Evolutionary conservation across 768 basidiomycete genomes (phyloP).

Genomic region (Pleurotus cornucopiae): DNA sequence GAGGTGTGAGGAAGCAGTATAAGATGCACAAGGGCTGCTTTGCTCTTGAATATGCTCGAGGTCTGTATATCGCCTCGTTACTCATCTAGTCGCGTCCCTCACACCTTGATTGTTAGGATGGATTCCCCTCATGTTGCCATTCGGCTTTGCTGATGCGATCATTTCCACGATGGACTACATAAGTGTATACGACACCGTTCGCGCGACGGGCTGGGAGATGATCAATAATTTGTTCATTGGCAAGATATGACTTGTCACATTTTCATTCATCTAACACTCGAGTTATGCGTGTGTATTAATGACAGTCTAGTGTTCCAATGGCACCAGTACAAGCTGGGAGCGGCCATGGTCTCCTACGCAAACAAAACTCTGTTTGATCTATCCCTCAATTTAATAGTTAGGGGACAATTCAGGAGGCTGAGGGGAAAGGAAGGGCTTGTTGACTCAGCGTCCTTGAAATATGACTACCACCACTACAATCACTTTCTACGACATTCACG

Average conservation of each 20-base stretch:
- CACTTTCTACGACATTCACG: background rate
- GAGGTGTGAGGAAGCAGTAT: constrained; percentile 92
- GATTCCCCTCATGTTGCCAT: constrained; percentile 96
- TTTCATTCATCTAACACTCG: too few species aligned
- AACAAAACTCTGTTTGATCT: too few species aligned
- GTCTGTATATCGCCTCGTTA: constrained; percentile 32
- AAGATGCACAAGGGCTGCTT: constrained; percentile 97
- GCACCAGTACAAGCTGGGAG: too few species aligned
- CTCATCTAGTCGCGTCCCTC: background rate
- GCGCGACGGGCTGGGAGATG: constrained; percentile 83
- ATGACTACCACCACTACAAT: background rate
- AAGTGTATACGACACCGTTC: constrained; percentile 74
- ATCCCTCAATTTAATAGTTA: too few species aligned
- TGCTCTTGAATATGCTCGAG: constrained; percentile 91
- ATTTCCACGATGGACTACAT: constrained; percentile 86
- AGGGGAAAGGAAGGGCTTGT: too few species aligned
- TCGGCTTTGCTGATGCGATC: constrained; percentile 83
- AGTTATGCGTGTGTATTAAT: too few species aligned
- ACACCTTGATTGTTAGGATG: constrained; percentile 59
- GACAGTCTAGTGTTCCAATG: too few species aligned
- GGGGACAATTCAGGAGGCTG: too few species aligned
- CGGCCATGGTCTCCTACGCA: too few species aligned
- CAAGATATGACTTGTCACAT: constrained; percentile 59
- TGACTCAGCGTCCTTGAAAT: too few species aligned
- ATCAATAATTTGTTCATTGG: constrained; percentile 74